phyloP scores from a whole-genome alignment of 805 yeast species.

The Metschnikowia continentalis region DNA sequence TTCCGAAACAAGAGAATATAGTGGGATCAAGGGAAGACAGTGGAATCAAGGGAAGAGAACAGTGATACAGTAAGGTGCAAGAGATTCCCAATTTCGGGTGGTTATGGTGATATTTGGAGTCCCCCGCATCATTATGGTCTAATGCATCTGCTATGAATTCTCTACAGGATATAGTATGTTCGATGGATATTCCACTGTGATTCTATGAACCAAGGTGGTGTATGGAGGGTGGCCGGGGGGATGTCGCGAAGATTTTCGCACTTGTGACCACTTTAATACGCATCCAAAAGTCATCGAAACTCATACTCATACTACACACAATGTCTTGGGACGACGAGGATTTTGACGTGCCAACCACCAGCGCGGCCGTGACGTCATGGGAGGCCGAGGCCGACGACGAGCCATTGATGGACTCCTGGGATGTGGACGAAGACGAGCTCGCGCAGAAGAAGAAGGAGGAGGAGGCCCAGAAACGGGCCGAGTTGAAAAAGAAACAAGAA shows the following conservation, averaged over 20 bases:
- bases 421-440: slow-evolving; percentile 70
- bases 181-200: too few relatives aligned
- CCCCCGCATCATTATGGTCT: too few relatives aligned
- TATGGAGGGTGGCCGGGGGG: not conserved
- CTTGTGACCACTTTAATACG: too few relatives aligned
- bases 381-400: slow-evolving; percentile 82
- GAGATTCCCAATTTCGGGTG: too few relatives aligned
- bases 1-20: too few relatives aligned
- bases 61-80: too few relatives aligned
- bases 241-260: slow-evolving; percentile 1
- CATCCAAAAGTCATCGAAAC: not conserved
- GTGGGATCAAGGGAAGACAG: too few relatives aligned
- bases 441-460: slow-evolving; percentile 43
- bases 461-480: slow-evolving; percentile 42
- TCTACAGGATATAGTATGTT: too few relatives aligned
- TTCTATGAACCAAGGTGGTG: too few relatives aligned
- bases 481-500: slow-evolving; percentile 38
- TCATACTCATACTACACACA: not conserved
- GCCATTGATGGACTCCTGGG: slow-evolving; percentile 84
- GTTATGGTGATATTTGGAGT: too few relatives aligned
- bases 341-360: slow-evolving; percentile 60
- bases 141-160: too few relatives aligned
- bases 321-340: slow-evolving; percentile 86
- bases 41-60: too few relatives aligned
- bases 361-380: slow-evolving; percentile 61